Base-by-base conservation (phyloP, 192 early-diverging fungal species). In the Linnemannia exigua region DNA sequence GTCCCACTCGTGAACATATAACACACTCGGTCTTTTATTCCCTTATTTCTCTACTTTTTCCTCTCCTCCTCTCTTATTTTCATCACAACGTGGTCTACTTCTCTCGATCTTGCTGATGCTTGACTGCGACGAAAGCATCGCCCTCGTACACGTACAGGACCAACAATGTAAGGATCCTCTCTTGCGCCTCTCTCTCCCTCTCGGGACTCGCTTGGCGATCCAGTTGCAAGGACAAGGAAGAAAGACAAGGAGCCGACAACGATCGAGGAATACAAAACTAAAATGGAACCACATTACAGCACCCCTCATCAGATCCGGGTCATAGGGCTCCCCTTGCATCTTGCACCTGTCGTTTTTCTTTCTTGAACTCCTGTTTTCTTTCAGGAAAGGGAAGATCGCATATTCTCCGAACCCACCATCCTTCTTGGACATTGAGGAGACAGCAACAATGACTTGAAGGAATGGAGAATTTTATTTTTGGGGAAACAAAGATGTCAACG, bases 91-190 rank as follows among this genome's bases (percentile, higher is more conserved):
- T 15, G 28, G 58, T 25, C 58, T 14, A 31, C 22, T 63, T 31
- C 25, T 63, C 28, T 31, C 28, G n/a, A 28, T 41, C 35, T 70
- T 85, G 73, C 74, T 76, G 79, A 85, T 85, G 83, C 83, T 85
- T 61, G 83, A 85, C 77, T 85, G 83, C 74, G 83, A 85, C 83
- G 83, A 85, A 54, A 79, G 73, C 74, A 79, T 85, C 71, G 76
- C 76, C 83, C 68, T 85, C 50, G 67, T 79, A 67, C 83, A 85
- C 44, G 83, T 73, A 79, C 78, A 79, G 78, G 78, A 70, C 38
- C 68, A 85, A 75, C 72, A 74, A 85, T n/a, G 83, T 85, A 85
- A 76, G 76, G 37, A 67, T 25, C 15, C 41, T 4, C 37, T 67
- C 11, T 48, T n/a, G n/a, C n/a, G n/a, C n/a, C 61, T 20, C 20